Base-by-base conservation (phyloP, 805 yeast genomes). In the Pichia sporocuriosa region DNA sequence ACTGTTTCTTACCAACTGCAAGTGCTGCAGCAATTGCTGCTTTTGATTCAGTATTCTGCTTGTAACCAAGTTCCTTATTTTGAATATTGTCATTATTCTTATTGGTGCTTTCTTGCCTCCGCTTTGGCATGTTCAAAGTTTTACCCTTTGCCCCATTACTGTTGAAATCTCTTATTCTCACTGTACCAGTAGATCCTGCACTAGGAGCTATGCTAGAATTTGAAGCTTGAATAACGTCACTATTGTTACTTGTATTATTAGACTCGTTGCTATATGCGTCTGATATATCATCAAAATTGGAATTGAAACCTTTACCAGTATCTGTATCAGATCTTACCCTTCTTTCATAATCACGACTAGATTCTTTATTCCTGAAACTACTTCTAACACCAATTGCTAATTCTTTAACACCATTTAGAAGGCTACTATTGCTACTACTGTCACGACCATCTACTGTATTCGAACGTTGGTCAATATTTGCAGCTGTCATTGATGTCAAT, bases 21-120 rank as follows among this genome's bases (percentile, higher is more conserved):
- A 32, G 30, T 4, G 46, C 41, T 12, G 46, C 46, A 6, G 41
- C 38, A 19, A 41, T 25, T 17, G 47, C 42, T 10, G 37, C 37
- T n/a, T 26, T 28, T 16, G 41, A 27, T 4, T 34, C 29, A 9
- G 17, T 30, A 6, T 21, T 34, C 3, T n/a, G 7, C 16, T 8
- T 37, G 6, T 26, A 22, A 15, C 4, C 20, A n/a, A 23, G 11
- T 15, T 6, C 8, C 6, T 7, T 17, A 20, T 36, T 13, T 8
- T 11, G 20, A 1, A 15, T 8, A n/a, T 24, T 20, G 8, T 6
- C 29, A 17, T 23, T 23, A 13, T 15, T 10, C 4, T 23, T 25
- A 12, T 26, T 26, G n/a, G n/a, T n/a, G n/a, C n/a, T n/a, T n/a
- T n/a, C n/a, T n/a, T n/a, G n/a, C n/a, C n/a, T n/a, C n/a, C n/a